Percentiles rank a stretch among this genome's conserved stretches.
Evolutionary conservation across 345 rosid species (phyloP).

Genomic region (Salix arbutifolia): DNA sequence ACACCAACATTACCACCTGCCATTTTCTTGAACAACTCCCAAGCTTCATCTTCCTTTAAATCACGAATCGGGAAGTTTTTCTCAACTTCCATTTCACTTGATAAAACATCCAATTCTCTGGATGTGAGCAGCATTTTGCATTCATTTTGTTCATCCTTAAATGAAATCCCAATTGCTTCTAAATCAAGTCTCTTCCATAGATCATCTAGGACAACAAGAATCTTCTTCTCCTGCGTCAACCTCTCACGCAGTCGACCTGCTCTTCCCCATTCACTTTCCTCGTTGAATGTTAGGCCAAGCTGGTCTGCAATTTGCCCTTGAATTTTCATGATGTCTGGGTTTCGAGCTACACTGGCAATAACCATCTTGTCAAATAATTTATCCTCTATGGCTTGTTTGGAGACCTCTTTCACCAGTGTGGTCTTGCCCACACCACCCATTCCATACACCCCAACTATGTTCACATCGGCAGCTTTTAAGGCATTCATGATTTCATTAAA

Average conservation of each 20-base stretch:
- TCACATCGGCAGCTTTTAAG: background rate
- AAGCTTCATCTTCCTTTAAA: conserved; percentile 16
- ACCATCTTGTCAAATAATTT: conserved; percentile 12
- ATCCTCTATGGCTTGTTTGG: background rate
- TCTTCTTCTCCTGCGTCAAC: conserved; percentile 10
- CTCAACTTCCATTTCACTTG: background rate
- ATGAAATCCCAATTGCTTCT: conserved; percentile 22
- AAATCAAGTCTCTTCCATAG: conserved; percentile 23
- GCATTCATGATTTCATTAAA: conserved; percentile 5
- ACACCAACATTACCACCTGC: background rate
- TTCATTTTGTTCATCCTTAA: conserved; percentile 2
- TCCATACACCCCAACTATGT: conserved; percentile 16
- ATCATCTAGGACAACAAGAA: conserved; percentile 34
- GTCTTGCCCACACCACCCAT: conserved; percentile 21
- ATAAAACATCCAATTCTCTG: conserved; percentile 2
- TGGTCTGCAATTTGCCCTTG: conserved; percentile 18
- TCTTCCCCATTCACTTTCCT: background rate
- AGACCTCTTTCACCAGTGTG: conserved; percentile 12
- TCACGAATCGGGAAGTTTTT: background rate
- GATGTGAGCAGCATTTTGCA: conserved; percentile 34
- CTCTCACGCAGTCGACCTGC: conserved; percentile 5
- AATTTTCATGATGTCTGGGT: conserved; percentile 6
- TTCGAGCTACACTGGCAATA: conserved; percentile 2
- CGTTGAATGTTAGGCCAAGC: conserved; percentile 11
- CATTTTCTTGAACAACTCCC: conserved; percentile 20